Conservation (phyloP, 805 yeast genomes). For the Nakazawaea ambrosiae region DNA sequence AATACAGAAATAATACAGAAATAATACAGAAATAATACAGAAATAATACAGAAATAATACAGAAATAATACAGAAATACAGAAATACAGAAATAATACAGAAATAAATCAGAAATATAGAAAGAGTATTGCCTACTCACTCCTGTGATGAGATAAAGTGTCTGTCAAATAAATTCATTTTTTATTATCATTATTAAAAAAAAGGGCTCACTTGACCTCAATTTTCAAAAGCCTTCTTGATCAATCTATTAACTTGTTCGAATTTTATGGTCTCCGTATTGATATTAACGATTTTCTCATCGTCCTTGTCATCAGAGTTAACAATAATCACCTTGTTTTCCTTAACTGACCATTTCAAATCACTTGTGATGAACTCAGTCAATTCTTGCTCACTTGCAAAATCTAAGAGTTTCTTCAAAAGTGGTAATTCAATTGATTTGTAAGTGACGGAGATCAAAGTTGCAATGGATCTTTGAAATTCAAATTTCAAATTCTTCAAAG, state of each 20-base stretch:
- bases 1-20: too few species aligned
- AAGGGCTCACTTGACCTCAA: too few species aligned
- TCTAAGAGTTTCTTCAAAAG: slow-evolving; percentile 5
- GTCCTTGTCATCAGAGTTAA: slow-evolving; percentile 1
- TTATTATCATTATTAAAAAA: too few species aligned
- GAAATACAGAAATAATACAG: too few species aligned
- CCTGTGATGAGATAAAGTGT: too few species aligned
- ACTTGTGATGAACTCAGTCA: slow-evolving; percentile 3
- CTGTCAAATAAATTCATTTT: too few species aligned
- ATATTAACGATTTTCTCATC: slow-evolving; percentile 10
- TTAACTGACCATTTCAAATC: slow-evolving; percentile 8
- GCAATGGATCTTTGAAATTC: slow-evolving; percentile 10
- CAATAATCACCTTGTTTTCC: slow-evolving; percentile 3
- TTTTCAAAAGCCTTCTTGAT: slow-evolving; percentile 12
- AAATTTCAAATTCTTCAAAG: slow-evolving; percentile 4
- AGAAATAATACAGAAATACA: too few species aligned
- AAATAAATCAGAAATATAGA: too few species aligned
- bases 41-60: too few species aligned
- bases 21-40: too few species aligned
- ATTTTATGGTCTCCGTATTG: slow-evolving; percentile 10
- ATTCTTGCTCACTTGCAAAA: slow-evolving; percentile 2
- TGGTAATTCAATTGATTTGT: slow-evolving; percentile 7
- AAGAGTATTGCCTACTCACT: too few species aligned
- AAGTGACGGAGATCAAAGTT: slow-evolving; percentile 7
- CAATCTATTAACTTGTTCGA: slow-evolving; percentile 12